Evolutionary conservation across 2,329 filamentous ascomycete species (phyloP), one percentile per base, ranked within the genome.

Genomic region (Aspergillus ruber): DNA sequence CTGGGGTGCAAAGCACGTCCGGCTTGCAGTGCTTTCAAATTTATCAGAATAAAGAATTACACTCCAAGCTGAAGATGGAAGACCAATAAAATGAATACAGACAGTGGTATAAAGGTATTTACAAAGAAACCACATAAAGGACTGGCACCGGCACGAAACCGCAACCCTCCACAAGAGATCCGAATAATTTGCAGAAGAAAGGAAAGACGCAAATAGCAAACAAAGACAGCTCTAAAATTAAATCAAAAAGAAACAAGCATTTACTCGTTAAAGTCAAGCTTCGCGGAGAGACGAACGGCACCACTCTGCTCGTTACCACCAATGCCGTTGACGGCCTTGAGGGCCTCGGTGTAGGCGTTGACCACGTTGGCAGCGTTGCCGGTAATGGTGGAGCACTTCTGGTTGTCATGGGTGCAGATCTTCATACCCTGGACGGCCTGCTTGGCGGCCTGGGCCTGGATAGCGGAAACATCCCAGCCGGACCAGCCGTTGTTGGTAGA

Each of bases 391-490:
- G 67, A 70, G 60, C 66, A 69, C 43, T 49, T 45, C 4, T 46
- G 42, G 29, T 56, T 56, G 13, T 23, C 15, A 53, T 59, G 57
- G 45, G 57, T 52, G 49, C 64, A 69, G 45, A 71, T 68, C 48
- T 57, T 56, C 65, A 71, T 68, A 44, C 67, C 68, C 55, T 66
- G 58, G 43, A 69, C 53, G 1, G 58, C 49, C 32, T 56, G 13
- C 13, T 50, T 46, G 48, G 60, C 55, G 20, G 50, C 44, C 56
- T 68, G 49, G 25, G 64, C 65, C 46, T 62, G 56, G 49, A 71
- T 71, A 47, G 59, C 61, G 42, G 68, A 71, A n/a, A 70, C 68
- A 43, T 71, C 68, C 58, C 64, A 71, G 51, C 64, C 62, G 48
- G 64, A 64, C 59, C 56, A 67, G 44, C 53, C 53, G 29, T 58